Conservation (phyloP, 2,329 filamentous ascomycete genomes). For the Microsporum ferrugineum region DNA sequence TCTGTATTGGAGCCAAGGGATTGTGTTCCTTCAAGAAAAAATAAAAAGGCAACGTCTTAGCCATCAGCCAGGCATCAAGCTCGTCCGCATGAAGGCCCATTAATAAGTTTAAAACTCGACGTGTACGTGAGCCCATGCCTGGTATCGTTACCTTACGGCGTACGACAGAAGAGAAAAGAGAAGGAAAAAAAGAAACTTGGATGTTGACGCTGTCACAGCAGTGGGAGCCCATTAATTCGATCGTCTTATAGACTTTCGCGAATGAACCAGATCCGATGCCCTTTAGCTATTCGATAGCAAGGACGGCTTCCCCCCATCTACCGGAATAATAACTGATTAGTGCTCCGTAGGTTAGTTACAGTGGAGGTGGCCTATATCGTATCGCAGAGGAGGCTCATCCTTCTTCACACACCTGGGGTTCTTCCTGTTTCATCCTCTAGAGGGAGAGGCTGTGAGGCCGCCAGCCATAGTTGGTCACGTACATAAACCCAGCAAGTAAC, state of each 20-base stretch:
- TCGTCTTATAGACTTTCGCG: neutral
- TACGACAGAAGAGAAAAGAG: neutral
- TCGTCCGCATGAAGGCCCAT: neutral
- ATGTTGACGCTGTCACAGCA: neutral
- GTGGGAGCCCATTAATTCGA: neutral
- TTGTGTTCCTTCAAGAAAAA: neutral
- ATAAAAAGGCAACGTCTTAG: neutral
- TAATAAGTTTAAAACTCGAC: conserved; percentile 2
- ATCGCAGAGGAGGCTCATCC: neutral
- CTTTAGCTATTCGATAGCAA: neutral
- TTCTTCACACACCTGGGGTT: neutral
- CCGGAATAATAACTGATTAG: neutral
- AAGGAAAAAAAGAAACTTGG: neutral
- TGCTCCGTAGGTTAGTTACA: neutral
- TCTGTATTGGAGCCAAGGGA: neutral
- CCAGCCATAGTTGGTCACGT: neutral
- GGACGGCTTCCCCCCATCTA: neutral
- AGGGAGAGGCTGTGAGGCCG: neutral
- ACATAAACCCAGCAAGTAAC: neutral
- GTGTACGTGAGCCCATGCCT: neutral
- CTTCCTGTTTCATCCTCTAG: neutral
- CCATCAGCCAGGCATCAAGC: neutral
- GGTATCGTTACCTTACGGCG: neutral
- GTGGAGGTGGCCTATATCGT: neutral
- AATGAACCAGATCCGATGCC: neutral